Conservation (phyloP, 768 basidiomycete species). For the Leccinellum luteum region DNA sequence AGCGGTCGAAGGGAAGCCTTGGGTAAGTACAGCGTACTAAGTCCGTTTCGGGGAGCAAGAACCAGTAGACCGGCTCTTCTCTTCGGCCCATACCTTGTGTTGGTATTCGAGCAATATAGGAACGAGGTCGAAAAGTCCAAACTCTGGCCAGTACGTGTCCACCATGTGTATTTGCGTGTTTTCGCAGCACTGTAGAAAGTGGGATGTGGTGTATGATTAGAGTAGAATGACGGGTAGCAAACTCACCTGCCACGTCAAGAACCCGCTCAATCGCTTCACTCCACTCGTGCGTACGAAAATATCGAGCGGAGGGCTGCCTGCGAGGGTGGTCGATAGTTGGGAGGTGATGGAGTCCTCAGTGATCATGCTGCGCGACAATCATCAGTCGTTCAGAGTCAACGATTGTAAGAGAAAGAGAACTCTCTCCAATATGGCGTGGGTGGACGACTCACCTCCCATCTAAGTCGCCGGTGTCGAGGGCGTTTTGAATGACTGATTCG, state of each 20-base stretch:
- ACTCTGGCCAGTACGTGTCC: slow-evolving; percentile 88
- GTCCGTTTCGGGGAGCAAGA: background rate
- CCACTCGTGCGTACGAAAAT: slow-evolving; percentile 90
- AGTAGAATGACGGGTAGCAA: background rate
- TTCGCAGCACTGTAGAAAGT: slow-evolving; percentile 60
- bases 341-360: slow-evolving; percentile 67
- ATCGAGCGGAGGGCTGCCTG: slow-evolving; percentile 78
- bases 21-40: background rate
- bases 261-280: slow-evolving; percentile 64
- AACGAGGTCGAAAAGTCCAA: slow-evolving; percentile 81
- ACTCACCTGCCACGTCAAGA: slow-evolving; percentile 92
- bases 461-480: slow-evolving; percentile 31
- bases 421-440: too few species aligned
- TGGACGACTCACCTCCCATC: slow-evolving; percentile 23
- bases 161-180: slow-evolving; percentile 87
- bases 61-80: background rate
- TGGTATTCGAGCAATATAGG: slow-evolving; percentile 90
- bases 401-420: slow-evolving; percentile 9
- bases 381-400: background rate
- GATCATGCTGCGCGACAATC: slow-evolving; percentile 38
- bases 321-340: slow-evolving; percentile 62
- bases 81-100: slow-evolving; percentile 56
- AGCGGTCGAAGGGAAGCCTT: background rate
- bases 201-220: background rate
- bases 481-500: slow-evolving; percentile 30